Conservation (phyloP, 2,329 filamentous ascomycete genomes). For the Dactylellina leptospora region DNA sequence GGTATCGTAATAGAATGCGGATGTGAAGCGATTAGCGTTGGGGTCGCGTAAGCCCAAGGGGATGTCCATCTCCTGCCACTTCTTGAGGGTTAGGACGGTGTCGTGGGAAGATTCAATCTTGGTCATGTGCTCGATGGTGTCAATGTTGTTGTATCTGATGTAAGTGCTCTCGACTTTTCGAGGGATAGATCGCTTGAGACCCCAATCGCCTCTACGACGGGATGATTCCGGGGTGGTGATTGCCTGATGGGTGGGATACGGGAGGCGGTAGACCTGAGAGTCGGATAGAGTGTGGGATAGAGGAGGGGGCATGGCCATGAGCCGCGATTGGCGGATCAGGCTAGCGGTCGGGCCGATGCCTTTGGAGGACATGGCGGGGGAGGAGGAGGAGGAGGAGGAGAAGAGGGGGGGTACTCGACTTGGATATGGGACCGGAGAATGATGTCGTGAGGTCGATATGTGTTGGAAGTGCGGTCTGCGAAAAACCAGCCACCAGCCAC, state of each 20-base stretch:
- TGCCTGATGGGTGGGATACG: conserved; percentile 56
- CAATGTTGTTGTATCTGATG: conserved; percentile 56
- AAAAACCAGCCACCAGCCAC: too few relatives aligned
- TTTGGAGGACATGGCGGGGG: conserved; percentile 55
- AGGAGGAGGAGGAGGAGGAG: not conserved
- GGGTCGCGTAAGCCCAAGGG: conserved; percentile 37
- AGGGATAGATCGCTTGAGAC: conserved; percentile 57
- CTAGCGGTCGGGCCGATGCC: conserved; percentile 54
- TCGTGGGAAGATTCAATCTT: conserved; percentile 56
- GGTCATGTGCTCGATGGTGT: conserved; percentile 57
- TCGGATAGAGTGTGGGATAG: conserved; percentile 52
- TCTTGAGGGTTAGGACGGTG: conserved; percentile 56
- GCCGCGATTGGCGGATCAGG: conserved; percentile 56
- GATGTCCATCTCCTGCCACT: conserved; percentile 58
- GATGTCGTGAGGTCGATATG: not conserved
- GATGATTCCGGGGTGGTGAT: conserved; percentile 56
- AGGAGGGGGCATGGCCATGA: conserved; percentile 56
- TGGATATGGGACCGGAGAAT: too few relatives aligned
- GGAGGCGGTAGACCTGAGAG: conserved; percentile 48
- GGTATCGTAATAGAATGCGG: conserved; percentile 54
- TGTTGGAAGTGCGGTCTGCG: not conserved
- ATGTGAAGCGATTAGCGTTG: conserved; percentile 23
- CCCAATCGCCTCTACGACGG: conserved; percentile 56
- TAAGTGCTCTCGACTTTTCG: conserved; percentile 52
- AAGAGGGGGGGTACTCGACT: not conserved